These are phyloP conservation scores for Suillus lakei DNA, from an alignment of 768 basidiomycete genomes.

Conservation along the genomic window DNA sequence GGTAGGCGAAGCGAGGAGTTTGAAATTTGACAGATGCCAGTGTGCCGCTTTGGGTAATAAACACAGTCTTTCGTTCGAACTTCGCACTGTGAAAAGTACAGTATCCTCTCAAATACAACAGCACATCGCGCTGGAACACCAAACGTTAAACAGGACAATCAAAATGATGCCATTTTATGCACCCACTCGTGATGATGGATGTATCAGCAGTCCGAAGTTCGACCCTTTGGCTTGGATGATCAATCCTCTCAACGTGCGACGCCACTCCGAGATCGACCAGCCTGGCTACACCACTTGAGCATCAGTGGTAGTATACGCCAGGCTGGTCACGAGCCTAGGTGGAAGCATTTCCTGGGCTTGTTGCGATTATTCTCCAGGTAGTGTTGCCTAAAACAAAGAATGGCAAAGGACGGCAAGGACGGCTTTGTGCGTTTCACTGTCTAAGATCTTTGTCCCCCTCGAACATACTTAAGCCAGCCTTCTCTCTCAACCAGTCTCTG, in stretches of 20 bases:
- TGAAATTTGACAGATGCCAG: no score
- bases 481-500: not conserved
- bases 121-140: not conserved
- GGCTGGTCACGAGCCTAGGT: no score
- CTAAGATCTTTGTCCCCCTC: not conserved
- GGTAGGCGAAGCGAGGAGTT: no score
- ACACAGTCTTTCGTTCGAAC: no score
- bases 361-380: not conserved
- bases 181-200: not conserved
- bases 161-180: not conserved
- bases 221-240: no score
- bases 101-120: not conserved
- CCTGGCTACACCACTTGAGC: no score
- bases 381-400: not conserved
- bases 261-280: no score
- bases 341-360: no score
- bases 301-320: no score
- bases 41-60: no score
- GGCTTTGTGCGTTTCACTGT: not conserved
- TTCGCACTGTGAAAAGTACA: not conserved
- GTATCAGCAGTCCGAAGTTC: no score
- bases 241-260: no score
- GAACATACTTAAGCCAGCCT: not conserved
- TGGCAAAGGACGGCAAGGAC: not conserved
- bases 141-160: not conserved